A percentile compares a stretch with the other conserved stretches of the same genome.
phyloP scores from a whole-genome alignment of 129 eudicot species.

The Ambrosia trifida region DNA sequence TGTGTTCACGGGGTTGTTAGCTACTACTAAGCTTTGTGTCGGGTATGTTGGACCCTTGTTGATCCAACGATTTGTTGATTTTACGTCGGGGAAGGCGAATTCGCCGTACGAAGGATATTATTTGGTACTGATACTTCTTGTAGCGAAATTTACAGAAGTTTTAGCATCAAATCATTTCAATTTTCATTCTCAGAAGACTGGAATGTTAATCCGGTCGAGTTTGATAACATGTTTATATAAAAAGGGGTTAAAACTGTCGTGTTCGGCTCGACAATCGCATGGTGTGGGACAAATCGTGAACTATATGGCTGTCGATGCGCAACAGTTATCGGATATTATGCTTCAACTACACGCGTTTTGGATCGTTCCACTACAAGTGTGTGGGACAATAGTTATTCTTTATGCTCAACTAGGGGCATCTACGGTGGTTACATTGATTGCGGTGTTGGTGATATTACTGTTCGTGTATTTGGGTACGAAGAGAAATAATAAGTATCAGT shows the following conservation, averaged over 20 bases:
- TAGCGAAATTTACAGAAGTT: slow-evolving; percentile 55
- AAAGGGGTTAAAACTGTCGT: slow-evolving; percentile 55
- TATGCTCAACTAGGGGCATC: slow-evolving; percentile 49
- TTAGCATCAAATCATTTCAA: slow-evolving; percentile 64
- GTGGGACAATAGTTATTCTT: slow-evolving; percentile 35
- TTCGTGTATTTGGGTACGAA: slow-evolving; percentile 14
- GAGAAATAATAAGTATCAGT: slow-evolving; percentile 42
- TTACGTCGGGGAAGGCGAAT: slow-evolving; percentile 46
- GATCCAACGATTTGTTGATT: slow-evolving; percentile 54
- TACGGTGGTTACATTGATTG: slow-evolving; percentile 25
- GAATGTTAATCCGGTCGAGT: slow-evolving; percentile 58
- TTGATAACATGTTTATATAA: slow-evolving; percentile 50
- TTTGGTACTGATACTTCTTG: slow-evolving; percentile 42
- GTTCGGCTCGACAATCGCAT: slow-evolving; percentile 65
- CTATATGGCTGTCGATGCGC: slow-evolving; percentile 72
- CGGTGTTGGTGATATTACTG: slow-evolving; percentile 28
- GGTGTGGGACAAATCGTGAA: slow-evolving; percentile 76
- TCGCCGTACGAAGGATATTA: slow-evolving; percentile 50
- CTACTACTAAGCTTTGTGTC: slow-evolving; percentile 38
- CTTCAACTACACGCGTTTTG: slow-evolving; percentile 53
- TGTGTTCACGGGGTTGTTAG: slow-evolving; percentile 49
- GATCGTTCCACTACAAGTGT: slow-evolving; percentile 61
- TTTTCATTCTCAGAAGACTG: slow-evolving; percentile 53
- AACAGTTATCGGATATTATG: slow-evolving; percentile 53
- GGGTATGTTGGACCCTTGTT: slow-evolving; percentile 61